A percentile compares a stretch with the other conserved stretches of the same genome.
Conservation (phyloP, 1,284 basidiomycete genomes). For the Boletellus dicymbophilus region DNA sequence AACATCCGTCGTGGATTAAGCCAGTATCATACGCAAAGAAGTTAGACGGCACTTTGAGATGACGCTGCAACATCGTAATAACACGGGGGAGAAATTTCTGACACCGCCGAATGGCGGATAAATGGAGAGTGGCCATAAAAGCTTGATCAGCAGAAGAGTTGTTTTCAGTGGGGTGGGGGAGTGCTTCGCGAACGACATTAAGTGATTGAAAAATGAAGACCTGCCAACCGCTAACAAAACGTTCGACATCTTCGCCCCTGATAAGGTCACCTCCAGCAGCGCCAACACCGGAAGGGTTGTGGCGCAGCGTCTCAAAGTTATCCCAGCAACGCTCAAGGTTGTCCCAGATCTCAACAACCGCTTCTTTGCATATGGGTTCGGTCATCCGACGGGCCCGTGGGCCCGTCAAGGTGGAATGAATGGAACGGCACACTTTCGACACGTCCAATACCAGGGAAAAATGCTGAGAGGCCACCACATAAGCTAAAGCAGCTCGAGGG, state of each 20-base stretch:
- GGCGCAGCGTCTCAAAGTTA: slow-evolving; percentile 70
- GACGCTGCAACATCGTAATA: slow-evolving; percentile 60
- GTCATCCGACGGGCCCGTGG: slow-evolving; percentile 62
- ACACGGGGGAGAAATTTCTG: slow-evolving; percentile 56
- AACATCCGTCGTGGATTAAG: slow-evolving; percentile 77
- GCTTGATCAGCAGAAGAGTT: slow-evolving; percentile 25
- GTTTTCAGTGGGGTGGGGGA: slow-evolving; percentile 7
- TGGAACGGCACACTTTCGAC: slow-evolving; percentile 68
- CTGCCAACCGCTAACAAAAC: slow-evolving; percentile 56
- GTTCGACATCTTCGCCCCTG: slow-evolving; percentile 59
- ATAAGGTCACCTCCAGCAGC: slow-evolving; percentile 41
- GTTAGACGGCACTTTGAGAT: slow-evolving; percentile 44
- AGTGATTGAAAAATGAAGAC: slow-evolving; percentile 53
- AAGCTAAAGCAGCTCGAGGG: slow-evolving; percentile 35
- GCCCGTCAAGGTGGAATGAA: slow-evolving; percentile 77
- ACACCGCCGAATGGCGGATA: slow-evolving; percentile 50
- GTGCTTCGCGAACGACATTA: slow-evolving; percentile 41
- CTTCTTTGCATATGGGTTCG: slow-evolving; percentile 57
- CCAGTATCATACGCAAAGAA: slow-evolving; percentile 85
- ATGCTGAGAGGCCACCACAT: slow-evolving; percentile 36
- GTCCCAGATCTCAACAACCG: slow-evolving; percentile 76
- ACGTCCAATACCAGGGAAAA: slow-evolving; percentile 69
- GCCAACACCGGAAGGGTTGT: slow-evolving; percentile 31
- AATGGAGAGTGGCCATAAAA: slow-evolving; percentile 42
- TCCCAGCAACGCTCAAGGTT: slow-evolving; percentile 80